phyloP scores from a whole-genome alignment of 345 rosid genomes.

The Salix suchowensis region DNA sequence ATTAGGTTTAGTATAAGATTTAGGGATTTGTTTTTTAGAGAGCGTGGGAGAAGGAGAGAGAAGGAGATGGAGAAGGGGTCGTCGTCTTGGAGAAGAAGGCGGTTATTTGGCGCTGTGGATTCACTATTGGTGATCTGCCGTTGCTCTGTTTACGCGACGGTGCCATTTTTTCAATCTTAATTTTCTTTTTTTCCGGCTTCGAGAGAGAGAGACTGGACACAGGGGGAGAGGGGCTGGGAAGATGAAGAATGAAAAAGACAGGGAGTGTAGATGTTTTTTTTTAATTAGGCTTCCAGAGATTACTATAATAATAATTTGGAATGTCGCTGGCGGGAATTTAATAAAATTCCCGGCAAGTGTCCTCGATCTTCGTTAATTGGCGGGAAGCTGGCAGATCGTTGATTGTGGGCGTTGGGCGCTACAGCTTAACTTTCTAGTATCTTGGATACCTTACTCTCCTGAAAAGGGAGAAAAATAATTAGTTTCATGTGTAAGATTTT shows the following conservation, averaged over 20 bases:
- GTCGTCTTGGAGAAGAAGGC: conserved; percentile 61
- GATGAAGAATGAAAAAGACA: background rate
- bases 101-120: conserved; percentile 86
- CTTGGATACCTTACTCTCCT: too few species aligned
- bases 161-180: conserved; percentile 40
- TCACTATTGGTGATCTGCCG: conserved; percentile 87
- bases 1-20: conserved; percentile 15
- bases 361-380: conserved; percentile 17
- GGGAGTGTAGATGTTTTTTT: background rate
- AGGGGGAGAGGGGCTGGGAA: background rate
- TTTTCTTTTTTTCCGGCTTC: background rate
- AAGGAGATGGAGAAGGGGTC: conserved; percentile 42
- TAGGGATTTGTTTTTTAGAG: conserved; percentile 20
- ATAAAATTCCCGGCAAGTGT: conserved; percentile 3
- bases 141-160: conserved; percentile 62
- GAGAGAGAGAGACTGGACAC: background rate
- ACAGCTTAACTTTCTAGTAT: too few species aligned
- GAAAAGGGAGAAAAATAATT: too few species aligned
- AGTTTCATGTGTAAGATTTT: background rate
- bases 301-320: background rate
- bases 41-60: conserved; percentile 38
- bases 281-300: background rate
- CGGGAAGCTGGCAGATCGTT: conserved; percentile 8
- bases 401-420: too few species aligned
- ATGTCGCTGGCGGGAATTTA: conserved; percentile 13